Evolutionary conservation across 75 land plant genomes (phyloP).

Genomic region (Adiantum capillusveneris): DNA sequence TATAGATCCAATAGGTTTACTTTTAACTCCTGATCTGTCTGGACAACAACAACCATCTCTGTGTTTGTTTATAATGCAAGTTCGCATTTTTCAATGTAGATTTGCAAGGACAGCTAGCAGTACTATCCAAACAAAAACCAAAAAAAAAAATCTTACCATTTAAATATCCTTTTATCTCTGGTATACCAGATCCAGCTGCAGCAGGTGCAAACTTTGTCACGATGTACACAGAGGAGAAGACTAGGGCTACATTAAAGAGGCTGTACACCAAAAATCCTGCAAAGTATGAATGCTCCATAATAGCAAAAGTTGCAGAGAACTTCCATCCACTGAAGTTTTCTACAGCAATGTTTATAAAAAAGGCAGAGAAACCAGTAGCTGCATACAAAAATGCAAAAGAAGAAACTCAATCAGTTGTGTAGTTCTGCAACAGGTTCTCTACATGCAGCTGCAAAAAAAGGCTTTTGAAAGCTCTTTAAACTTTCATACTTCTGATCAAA

Average conservation of each 20-base stretch:
- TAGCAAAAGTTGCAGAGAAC: constrained; percentile 71
- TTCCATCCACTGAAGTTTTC: constrained; percentile 99
- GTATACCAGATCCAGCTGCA: constrained; percentile 99
- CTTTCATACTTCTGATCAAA: no score
- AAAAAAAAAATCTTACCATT: constrained; percentile 56
- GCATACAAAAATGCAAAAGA: constrained; percentile 10
- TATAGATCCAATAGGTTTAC: not conserved
- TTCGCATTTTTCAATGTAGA: no score
- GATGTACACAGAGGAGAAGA: constrained; percentile 85
- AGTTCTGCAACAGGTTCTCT: no score
- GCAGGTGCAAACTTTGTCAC: constrained; percentile 95
- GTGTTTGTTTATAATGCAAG: no score
- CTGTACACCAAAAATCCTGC: constrained; percentile 75
- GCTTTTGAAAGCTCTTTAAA: no score
- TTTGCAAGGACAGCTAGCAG: no score
- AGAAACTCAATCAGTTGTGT: not conserved
- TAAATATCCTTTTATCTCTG: constrained; percentile 96
- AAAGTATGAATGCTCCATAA: constrained; percentile 75
- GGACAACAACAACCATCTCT: no score
- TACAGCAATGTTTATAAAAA: constrained; percentile 91
- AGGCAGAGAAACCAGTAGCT: constrained; percentile 95
- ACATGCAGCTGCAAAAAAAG: no score
- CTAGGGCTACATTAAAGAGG: constrained; percentile 67
- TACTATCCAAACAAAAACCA: no score
- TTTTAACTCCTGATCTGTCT: not conserved